Conservation (phyloP, 2,329 filamentous ascomycete genomes). For the Gliomastix tumulicola region DNA sequence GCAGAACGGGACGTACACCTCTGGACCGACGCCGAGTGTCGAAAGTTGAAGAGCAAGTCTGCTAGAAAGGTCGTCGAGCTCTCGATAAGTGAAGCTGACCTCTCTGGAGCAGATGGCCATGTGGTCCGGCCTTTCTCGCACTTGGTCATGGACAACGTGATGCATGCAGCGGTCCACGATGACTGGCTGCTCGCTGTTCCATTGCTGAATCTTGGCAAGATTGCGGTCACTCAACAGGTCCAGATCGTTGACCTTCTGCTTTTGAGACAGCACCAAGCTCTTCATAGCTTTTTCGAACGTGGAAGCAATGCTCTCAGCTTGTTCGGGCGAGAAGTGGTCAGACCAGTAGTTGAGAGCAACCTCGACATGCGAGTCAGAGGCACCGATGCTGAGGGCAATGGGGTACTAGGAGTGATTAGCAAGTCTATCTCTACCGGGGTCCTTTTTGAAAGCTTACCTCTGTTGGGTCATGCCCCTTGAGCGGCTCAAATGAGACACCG, state of each 20-base stretch:
- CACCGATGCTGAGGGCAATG: conserved; percentile 12
- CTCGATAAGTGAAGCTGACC: conserved; percentile 10
- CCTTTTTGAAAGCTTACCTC: no score
- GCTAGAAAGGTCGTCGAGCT: conserved; percentile 11
- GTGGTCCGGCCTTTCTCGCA: conserved; percentile 2
- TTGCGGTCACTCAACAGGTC: background rate
- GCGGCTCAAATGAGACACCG: conserved; percentile 10
- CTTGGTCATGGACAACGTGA: background rate
- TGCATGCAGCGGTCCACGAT: conserved; percentile 1
- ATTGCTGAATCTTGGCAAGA: background rate
- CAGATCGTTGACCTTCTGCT: background rate
- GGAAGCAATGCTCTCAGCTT: conserved; percentile 11
- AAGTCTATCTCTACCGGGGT: no score
- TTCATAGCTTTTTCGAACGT: conserved; percentile 9
- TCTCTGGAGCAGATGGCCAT: conserved; percentile 14
- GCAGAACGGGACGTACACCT: conserved; percentile 18
- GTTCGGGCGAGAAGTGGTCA: conserved; percentile 10
- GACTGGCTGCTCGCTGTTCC: background rate
- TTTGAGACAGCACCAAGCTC: background rate
- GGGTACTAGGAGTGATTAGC: no score
- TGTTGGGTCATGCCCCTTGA: conserved; percentile 3
- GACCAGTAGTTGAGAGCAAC: conserved; percentile 14
- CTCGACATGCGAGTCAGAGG: conserved; percentile 10
- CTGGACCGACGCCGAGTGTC: conserved; percentile 11
- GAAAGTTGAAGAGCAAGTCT: conserved; percentile 8